Base-by-base conservation (phyloP, 352 stramenopile genomes). In the Pythium coloratum region DNA sequence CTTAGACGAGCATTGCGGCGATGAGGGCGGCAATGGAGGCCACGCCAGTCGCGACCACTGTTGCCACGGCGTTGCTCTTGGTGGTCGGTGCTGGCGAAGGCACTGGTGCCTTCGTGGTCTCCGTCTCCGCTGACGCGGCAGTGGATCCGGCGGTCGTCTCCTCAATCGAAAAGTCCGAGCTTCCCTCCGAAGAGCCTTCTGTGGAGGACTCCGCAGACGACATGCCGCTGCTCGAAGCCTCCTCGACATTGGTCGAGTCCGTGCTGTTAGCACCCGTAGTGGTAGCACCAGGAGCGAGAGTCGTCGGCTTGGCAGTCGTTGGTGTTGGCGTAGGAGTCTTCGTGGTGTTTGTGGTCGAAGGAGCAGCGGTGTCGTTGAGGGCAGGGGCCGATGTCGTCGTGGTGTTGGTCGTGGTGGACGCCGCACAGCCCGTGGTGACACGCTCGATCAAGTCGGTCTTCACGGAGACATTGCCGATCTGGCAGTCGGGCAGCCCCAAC, bases 361-460 rank as follows among this genome's bases (percentile, higher is more conserved):
- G n/a, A n/a, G n/a, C n/a, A n/a, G n/a, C n/a, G n/a, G n/a, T n/a
- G n/a, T n/a, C n/a, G n/a, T n/a, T n/a, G n/a, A n/a, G n/a, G n/a
- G n/a, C n/a, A n/a, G n/a, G n/a, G n/a, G n/a, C n/a, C n/a, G n/a
- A n/a, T n/a, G n/a, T n/a, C 32, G 59, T 44, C 9, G 59, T 33
- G 20, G 28, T 30, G 28, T 30, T 30, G 28, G 28, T 30, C 28
- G 28, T 30, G 28, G 28, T 53, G 3, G 49, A 42, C 26, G 63
- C 44, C 20, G 53, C 55, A 14, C 66, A 72, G 32, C 55, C 66
- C n/a, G 26, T 63, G 28, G 50, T 28, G 20, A 71, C 54, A 10
- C 64, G 57, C 8, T 71, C 64, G 18, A 71, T 24, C 16, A 71
- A 49, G 34, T 72, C 66, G 2, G 9, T 61, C 66, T 67, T 64